A percentile compares a stretch with the other conserved stretches of the same genome.
phyloP scores from a whole-genome alignment of 371 early-diverging fungal species.

The Aphelidium insulamus region DNA sequence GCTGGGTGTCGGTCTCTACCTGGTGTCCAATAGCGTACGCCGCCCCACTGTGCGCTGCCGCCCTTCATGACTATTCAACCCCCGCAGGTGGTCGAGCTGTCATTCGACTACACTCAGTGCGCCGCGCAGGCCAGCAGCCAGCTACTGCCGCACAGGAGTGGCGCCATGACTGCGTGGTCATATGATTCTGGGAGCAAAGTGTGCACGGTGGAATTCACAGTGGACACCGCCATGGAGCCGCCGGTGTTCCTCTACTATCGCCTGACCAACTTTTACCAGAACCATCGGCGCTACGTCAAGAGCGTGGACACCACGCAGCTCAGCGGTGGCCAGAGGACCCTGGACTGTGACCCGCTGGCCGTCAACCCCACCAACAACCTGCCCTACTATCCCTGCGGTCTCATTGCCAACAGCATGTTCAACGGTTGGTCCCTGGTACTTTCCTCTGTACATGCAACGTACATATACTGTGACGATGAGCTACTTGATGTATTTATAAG shows the following conservation, averaged over 20 bases:
- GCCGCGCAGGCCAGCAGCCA: slow-evolving; percentile 7
- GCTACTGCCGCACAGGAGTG: slow-evolving; percentile 7
- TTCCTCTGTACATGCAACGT: slow-evolving; percentile 1
- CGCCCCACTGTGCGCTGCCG: not conserved
- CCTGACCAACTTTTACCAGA: slow-evolving; percentile 93
- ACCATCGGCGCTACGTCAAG: slow-evolving; percentile 87
- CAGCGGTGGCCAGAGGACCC: slow-evolving; percentile 25
- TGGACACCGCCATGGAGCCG: slow-evolving; percentile 35
- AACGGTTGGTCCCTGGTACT: slow-evolving; percentile 30
- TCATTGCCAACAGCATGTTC: slow-evolving; percentile 93
- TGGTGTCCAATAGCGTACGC: not conserved
- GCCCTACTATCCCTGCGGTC: slow-evolving; percentile 88
- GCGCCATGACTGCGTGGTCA: slow-evolving; percentile 1
- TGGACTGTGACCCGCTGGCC: slow-evolving; percentile 26
- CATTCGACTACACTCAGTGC: slow-evolving; percentile 79
- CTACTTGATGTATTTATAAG: too few relatives aligned
- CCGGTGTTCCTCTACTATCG: slow-evolving; percentile 85
- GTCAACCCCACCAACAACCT: slow-evolving; percentile 8
- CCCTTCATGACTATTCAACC: slow-evolving; percentile 7
- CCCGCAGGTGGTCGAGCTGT: slow-evolving; percentile 46
- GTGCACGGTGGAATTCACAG: slow-evolving; percentile 53
- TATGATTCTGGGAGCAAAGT: slow-evolving; percentile 2
- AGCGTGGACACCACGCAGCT: slow-evolving; percentile 66
- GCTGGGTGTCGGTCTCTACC: slow-evolving; percentile 26
- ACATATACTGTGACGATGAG: too few relatives aligned